Conservation (phyloP, 495 filamentous ascomycete species). For the Penicillium steckii region DNA sequence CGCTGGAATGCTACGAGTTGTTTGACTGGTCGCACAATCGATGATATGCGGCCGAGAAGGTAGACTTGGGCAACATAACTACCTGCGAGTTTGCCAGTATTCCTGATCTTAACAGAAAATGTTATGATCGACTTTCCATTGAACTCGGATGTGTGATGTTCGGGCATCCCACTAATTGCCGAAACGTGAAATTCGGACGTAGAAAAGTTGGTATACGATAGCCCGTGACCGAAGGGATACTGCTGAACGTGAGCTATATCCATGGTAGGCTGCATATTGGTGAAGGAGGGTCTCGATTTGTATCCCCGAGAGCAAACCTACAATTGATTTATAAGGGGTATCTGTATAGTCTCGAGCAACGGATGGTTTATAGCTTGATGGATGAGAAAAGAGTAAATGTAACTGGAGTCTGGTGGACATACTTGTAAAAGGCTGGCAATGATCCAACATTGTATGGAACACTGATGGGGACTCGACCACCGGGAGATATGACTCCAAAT, state of each 20-base stretch:
- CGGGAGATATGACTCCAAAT: slow-evolving; percentile 4
- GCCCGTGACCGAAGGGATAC: slow-evolving; percentile 18
- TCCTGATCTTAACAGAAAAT: slow-evolving; percentile 32
- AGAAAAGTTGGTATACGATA: slow-evolving; percentile 7
- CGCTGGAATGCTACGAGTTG: slow-evolving; percentile 40
- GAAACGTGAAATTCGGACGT: background rate
- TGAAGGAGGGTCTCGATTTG: background rate
- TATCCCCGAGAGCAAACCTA: background rate
- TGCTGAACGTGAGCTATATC: background rate
- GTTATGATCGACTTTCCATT: slow-evolving; percentile 22
- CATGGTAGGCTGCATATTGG: too few relatives aligned
- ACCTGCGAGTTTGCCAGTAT: slow-evolving; percentile 29
- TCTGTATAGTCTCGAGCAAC: slow-evolving; percentile 6
- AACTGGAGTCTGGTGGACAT: background rate
- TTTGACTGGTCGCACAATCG: slow-evolving; percentile 37
- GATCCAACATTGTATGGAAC: slow-evolving; percentile 7
- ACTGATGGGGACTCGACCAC: slow-evolving; percentile 11
- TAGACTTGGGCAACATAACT: slow-evolving; percentile 42
- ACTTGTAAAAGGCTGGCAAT: slow-evolving; percentile 12
- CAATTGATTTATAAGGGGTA: background rate
- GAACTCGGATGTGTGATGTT: slow-evolving; percentile 12
- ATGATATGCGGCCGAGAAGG: slow-evolving; percentile 32
- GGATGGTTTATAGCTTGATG: slow-evolving; percentile 5
- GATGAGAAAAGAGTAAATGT: background rate
- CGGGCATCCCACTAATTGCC: background rate